phyloP scores from a whole-genome alignment of 495 filamentous ascomycete species.

The Xylaria intraflava region DNA sequence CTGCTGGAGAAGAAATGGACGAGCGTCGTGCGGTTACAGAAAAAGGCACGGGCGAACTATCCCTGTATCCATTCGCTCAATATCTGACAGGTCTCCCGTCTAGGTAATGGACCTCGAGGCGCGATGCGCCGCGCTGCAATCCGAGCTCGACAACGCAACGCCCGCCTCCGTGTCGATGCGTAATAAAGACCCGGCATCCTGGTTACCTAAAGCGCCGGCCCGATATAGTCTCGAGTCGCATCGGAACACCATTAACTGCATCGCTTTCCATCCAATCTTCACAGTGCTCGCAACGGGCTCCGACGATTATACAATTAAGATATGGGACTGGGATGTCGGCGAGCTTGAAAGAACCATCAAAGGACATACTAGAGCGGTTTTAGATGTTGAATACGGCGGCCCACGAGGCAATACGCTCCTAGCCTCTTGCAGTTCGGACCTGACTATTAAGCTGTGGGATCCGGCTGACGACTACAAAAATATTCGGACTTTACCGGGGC shows the following conservation, averaged over 20 bases:
- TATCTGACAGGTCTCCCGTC: not conserved
- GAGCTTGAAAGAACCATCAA: conserved; percentile 89
- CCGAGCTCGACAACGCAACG: conserved; percentile 79
- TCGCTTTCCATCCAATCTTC: conserved; percentile 93
- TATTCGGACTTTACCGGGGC: conserved; percentile 83
- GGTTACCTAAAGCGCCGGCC: conserved; percentile 77
- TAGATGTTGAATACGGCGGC: conserved; percentile 89
- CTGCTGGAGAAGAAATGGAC: conserved; percentile 97
- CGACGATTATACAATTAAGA: conserved; percentile 82
- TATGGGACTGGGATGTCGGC: conserved; percentile 97
- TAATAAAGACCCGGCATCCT: conserved; percentile 78
- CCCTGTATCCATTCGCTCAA: not conserved
- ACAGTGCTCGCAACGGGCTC: conserved; percentile 88
- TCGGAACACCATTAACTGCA: conserved; percentile 70
- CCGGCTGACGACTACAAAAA: conserved; percentile 93
- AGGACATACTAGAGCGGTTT: conserved; percentile 83
- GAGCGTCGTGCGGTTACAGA: conserved; percentile 81
- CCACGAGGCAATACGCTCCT: conserved; percentile 79
- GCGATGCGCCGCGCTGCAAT: conserved; percentile 60
- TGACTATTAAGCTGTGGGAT: conserved; percentile 96
- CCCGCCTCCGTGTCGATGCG: conserved; percentile 69
- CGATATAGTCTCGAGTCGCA: conserved; percentile 83
- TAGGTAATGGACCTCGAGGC: conserved; percentile 95
- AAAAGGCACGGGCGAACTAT: conserved; percentile 57
- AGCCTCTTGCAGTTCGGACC: conserved; percentile 84